Evolutionary conservation across 2,329 filamentous ascomycete genomes (phyloP), one percentile per base, ranked within the genome.

Genomic region (Cytospora leucostoma): DNA sequence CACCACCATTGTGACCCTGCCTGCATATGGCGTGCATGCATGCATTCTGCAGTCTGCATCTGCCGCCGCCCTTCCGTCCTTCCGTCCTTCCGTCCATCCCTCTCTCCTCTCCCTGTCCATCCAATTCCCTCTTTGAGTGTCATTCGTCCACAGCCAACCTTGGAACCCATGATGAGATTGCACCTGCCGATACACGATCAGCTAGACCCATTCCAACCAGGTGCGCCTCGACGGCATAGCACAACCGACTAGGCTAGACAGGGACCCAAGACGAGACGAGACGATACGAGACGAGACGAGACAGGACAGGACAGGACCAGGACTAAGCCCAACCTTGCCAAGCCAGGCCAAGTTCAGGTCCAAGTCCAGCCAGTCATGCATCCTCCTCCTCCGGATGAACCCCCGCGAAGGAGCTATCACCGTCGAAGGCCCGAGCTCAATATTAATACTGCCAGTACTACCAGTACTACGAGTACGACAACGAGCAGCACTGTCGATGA

Each of bases 361-460:
- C 27, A 27, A 27, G 27, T 27, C 27, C 27, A 27, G 27, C 27
- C 27, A 27, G 27, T 10, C n/a, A 47, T 47, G 44, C 17, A 47
- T 47, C 44, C 44, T 47, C 21, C 44, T 11, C 44, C 44, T 47
- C 21, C 44, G 4, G 44, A 47, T 19, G 52, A 54, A 15, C 52
- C 59, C 40, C 59, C 59, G 19, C 51, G 51, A 33, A 61, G 51
- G 44, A 55, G 37, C 27, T 13, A 50, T 55, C 70, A 70, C 59
- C 69, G 72, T 58, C 72, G 72, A 40, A 74, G 73, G 35, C 75
- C 76, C 44, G 74, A 77, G 61, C 70, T 77, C 59, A 76, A 74
- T 68, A 72, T 77, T 64, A 74, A 75, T 64, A 75, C n/a, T n/a
- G n/a, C 72, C 35, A 47, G 61, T 35, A 52, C 52, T 27, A 4